Percentiles rank a stretch among this genome's conserved stretches.
phyloP scores from a whole-genome alignment of 495 filamentous ascomycete species.

The Penicillium bialowiezense region DNA sequence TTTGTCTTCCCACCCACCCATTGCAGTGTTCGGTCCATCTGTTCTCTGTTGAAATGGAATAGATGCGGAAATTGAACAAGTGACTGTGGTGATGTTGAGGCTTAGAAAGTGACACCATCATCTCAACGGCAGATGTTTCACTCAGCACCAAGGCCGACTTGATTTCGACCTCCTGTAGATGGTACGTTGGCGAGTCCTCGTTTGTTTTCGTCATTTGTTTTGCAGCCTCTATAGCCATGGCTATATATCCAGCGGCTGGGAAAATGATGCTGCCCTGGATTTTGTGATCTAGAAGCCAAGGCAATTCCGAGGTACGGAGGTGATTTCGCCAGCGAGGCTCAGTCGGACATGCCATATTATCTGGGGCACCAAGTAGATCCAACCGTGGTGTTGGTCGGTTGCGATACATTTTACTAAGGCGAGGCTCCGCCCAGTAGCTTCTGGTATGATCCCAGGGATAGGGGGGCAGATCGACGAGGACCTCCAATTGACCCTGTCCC shows the following conservation, averaged over 20 bases:
- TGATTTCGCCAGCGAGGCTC: conserved; percentile 35
- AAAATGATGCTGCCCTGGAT: conserved; percentile 45
- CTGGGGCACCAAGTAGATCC: conserved; percentile 30
- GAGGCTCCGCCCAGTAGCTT: conserved; percentile 31
- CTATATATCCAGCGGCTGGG: conserved; percentile 57
- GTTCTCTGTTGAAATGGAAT: conserved; percentile 28
- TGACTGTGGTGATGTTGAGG: not conserved
- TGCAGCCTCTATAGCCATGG: conserved; percentile 57
- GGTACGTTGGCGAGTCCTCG: not conserved
- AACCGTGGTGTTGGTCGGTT: conserved; percentile 20
- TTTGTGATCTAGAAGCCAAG: conserved; percentile 36
- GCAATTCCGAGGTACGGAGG: conserved; percentile 21
- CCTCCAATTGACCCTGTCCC: not conserved
- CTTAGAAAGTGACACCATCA: conserved; percentile 16
- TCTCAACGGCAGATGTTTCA: conserved; percentile 18
- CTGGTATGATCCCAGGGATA: conserved; percentile 34
- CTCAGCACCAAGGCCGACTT: conserved; percentile 34
- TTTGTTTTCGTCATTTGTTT: conserved; percentile 3
- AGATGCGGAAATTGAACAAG: conserved; percentile 33
- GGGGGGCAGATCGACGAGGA: conserved; percentile 29
- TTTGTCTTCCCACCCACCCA: conserved; percentile 19
- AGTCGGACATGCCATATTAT: conserved; percentile 22
- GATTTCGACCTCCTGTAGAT: conserved; percentile 38
- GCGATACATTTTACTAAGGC: conserved; percentile 25
- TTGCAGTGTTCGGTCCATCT: conserved; percentile 40